phyloP scores from a whole-genome alignment of 208 protist genomes.

The Leishmania lainsoni region DNA sequence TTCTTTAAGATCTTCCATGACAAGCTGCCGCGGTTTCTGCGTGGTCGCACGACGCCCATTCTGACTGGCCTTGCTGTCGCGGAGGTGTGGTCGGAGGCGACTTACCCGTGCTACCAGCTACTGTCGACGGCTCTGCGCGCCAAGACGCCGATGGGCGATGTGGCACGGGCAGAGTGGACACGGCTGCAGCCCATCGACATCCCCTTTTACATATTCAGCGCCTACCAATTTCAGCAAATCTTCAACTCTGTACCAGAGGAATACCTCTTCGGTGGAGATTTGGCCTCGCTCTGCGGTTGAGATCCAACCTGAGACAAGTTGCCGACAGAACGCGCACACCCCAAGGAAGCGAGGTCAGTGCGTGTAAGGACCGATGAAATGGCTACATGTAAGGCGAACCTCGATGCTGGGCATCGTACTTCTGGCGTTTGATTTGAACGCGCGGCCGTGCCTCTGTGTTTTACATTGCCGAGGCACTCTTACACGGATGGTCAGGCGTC shows the following conservation, averaged over 20 bases:
- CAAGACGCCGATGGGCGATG: conserved; percentile 91
- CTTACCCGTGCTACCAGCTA: conserved; percentile 84
- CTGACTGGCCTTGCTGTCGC: conserved; percentile 66
- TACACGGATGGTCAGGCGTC: background rate
- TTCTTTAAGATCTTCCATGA: conserved; percentile 83
- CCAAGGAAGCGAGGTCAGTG: background rate
- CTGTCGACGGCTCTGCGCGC: conserved; percentile 77
- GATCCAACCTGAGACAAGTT: background rate
- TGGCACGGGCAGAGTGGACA: conserved; percentile 86
- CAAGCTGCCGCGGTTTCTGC: conserved; percentile 56
- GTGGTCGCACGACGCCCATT: conserved; percentile 74
- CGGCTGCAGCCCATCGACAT: conserved; percentile 87
- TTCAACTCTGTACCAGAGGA: conserved; percentile 72
- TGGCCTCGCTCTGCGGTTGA: conserved; percentile 67
- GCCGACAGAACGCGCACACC: background rate
- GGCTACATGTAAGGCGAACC: background rate
- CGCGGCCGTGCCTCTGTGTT: background rate
- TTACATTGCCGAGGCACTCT: background rate
- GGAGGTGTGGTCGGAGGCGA: conserved; percentile 84
- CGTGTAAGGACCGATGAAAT: background rate
- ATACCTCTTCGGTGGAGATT: conserved; percentile 80
- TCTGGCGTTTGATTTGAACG: background rate
- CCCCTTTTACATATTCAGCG: conserved; percentile 77
- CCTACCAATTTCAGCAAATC: conserved; percentile 86
- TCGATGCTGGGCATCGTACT: background rate